A percentile compares a stretch with the other conserved stretches of the same genome.
These are phyloP conservation scores for Linderniella brevidens DNA, from an alignment of 257 asterid species.

Conservation along the genomic window DNA sequence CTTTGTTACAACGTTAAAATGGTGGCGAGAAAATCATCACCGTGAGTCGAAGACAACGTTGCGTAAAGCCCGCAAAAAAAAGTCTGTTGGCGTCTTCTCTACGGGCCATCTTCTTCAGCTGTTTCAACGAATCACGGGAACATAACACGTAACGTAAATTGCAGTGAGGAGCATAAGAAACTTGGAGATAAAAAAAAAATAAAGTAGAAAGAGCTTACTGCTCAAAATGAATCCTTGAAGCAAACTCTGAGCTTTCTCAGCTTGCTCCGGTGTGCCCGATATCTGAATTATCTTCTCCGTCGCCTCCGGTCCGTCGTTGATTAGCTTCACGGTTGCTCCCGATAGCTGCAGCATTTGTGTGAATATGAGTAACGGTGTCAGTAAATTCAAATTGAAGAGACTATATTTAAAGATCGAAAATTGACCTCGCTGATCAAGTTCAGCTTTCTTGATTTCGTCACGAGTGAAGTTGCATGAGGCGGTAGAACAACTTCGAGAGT, in stretches of 20 bases:
- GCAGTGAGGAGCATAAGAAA: too few species aligned
- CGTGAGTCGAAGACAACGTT: too few species aligned
- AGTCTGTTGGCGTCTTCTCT: too few species aligned
- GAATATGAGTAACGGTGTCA: too few species aligned
- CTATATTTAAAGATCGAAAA: too few species aligned
- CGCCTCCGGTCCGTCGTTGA: slow-evolving; percentile 50
- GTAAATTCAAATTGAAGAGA: too few species aligned
- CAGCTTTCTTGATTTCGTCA: slow-evolving; percentile 68
- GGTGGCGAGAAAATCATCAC: too few species aligned
- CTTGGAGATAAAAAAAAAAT: background rate
- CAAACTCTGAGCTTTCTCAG: slow-evolving; percentile 92
- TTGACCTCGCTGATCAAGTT: slow-evolving; percentile 69
- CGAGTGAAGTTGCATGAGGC: slow-evolving; percentile 64
- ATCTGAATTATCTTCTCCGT: slow-evolving; percentile 67
- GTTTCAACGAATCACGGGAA: too few species aligned
- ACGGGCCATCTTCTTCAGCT: too few species aligned
- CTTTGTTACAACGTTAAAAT: too few species aligned
- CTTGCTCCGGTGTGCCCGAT: slow-evolving; percentile 89
- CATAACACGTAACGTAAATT: too few species aligned
- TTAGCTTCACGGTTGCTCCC: slow-evolving; percentile 70
- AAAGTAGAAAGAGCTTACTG: slow-evolving; percentile 36
- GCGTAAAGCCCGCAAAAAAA: too few species aligned
- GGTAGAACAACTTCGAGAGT: slow-evolving; percentile 80
- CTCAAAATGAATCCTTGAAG: slow-evolving; percentile 93
- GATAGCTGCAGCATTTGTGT: slow-evolving; percentile 39